These are phyloP conservation scores for Rhizodiscina lignyota DNA, from an alignment of 495 filamentous ascomycete genomes.

Conservation along the genomic window DNA sequence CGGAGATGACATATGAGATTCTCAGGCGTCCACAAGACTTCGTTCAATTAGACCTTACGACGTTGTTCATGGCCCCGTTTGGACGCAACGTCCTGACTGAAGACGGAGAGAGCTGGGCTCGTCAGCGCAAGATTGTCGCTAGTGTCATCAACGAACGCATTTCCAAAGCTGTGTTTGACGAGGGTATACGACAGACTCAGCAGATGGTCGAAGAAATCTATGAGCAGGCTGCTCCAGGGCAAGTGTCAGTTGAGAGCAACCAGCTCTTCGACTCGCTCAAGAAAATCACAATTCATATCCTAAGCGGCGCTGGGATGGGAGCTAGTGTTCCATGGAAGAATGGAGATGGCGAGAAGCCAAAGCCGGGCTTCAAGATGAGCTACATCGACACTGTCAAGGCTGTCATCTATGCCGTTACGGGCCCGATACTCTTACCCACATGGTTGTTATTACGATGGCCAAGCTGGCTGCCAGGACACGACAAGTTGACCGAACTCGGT, in stretches of 20 bases:
- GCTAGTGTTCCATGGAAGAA: neutral
- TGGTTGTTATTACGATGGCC: no score
- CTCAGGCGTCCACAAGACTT: constrained; percentile 15
- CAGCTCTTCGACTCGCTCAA: neutral
- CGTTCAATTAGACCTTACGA: constrained; percentile 6
- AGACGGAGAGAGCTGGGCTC: constrained; percentile 14
- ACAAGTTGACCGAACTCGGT: constrained; percentile 6
- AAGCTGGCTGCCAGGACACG: constrained; percentile 11
- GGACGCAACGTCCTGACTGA: constrained; percentile 16
- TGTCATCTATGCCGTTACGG: neutral
- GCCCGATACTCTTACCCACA: neutral
- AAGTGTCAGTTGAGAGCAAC: neutral
- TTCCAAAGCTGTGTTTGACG: constrained; percentile 14
- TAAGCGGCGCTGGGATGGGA: neutral
- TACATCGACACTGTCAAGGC: neutral
- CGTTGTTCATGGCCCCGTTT: constrained; percentile 12
- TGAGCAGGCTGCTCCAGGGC: no score
- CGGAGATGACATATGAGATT: constrained; percentile 11
- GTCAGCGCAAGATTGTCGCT: constrained; percentile 16
- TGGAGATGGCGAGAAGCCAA: neutral
- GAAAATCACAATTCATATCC: neutral
- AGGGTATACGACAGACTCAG: constrained; percentile 14
- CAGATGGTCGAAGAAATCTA: constrained; percentile 13
- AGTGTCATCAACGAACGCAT: constrained; percentile 19
- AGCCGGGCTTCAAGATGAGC: neutral